Percentiles rank a stretch among this genome's conserved stretches.
Evolutionary conservation across 1,284 basidiomycete genomes (phyloP).

Genomic region (Fomitopsis schrenkii): DNA sequence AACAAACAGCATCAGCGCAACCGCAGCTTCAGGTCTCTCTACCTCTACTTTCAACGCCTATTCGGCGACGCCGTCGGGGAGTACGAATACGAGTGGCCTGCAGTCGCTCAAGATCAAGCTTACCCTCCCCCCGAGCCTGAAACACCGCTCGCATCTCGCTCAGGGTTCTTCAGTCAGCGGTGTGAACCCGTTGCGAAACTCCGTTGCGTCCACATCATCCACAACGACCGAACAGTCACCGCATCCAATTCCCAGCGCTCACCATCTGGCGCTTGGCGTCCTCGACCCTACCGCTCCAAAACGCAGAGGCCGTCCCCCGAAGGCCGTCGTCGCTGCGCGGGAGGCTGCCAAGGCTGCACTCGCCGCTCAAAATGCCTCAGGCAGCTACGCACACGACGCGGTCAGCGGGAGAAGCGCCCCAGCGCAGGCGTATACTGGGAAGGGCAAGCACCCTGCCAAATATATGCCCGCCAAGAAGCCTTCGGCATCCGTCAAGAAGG

Average conservation of each 20-base stretch:
- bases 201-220: conserved; percentile 6
- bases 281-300: conserved; percentile 33
- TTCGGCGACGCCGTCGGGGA: conserved; percentile 19
- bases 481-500: conserved; percentile 10
- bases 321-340: conserved; percentile 30
- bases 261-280: conserved; percentile 14
- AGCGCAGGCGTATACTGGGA: conserved; percentile 1
- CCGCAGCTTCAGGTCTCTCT: conserved; percentile 22
- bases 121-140: conserved; percentile 49
- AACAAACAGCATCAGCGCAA: conserved; percentile 23
- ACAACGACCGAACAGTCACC: conserved; percentile 2
- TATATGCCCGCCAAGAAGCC: conserved; percentile 14
- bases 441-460: conserved; percentile 10
- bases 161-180: conserved; percentile 6
- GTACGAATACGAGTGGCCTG: conserved; percentile 15
- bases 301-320: conserved; percentile 54
- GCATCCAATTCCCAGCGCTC: conserved; percentile 8
- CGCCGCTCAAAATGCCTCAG: conserved; percentile 3
- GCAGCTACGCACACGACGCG: not conserved
- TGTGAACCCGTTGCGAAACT: not conserved
- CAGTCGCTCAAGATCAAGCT: conserved; percentile 68
- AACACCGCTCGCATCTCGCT: conserved; percentile 20
- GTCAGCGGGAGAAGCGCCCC: not conserved
- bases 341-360: conserved; percentile 20
- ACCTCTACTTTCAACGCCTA: conserved; percentile 20